Percentiles rank a stretch among this genome's conserved stretches.
Evolutionary conservation across 805 yeast species (phyloP).

Genomic region (Metschnikowia rubicola): DNA sequence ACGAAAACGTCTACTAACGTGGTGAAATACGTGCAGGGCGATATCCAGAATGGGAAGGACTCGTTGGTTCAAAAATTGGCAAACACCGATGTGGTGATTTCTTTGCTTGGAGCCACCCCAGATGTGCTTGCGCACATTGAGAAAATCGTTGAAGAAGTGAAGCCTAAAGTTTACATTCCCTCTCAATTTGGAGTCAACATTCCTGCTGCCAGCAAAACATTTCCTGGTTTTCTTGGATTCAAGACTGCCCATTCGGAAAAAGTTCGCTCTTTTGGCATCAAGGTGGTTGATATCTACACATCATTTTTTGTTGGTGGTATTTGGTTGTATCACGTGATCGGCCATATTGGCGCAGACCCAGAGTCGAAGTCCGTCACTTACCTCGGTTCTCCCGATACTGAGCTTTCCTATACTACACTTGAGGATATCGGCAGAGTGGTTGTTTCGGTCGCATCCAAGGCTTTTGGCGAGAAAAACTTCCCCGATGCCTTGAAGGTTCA

Average conservation of each 20-base stretch:
- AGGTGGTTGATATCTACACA: slow-evolving; percentile 44
- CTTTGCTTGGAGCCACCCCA: slow-evolving; percentile 36
- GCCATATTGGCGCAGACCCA: slow-evolving; percentile 35
- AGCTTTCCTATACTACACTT: slow-evolving; percentile 15
- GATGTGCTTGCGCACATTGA: slow-evolving; percentile 33
- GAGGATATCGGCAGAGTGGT: slow-evolving; percentile 47
- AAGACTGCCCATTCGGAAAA: slow-evolving; percentile 37
- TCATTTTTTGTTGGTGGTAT: slow-evolving; percentile 35
- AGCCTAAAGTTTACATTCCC: slow-evolving; percentile 43
- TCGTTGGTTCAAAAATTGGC: slow-evolving; percentile 31
- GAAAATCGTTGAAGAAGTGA: slow-evolving; percentile 34
- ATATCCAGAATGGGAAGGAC: slow-evolving; percentile 22
- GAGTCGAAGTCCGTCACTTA: slow-evolving; percentile 31
- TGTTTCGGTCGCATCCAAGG: slow-evolving; percentile 31
- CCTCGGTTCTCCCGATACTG: slow-evolving; percentile 39
- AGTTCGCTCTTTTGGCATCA: slow-evolving; percentile 44
- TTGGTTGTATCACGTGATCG: slow-evolving; percentile 17
- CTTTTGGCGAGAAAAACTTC: slow-evolving; percentile 23
- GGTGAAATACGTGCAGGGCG: slow-evolving; percentile 39
- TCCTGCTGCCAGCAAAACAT: slow-evolving; percentile 19
- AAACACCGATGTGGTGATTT: slow-evolving; percentile 51
- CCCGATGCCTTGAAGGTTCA: slow-evolving; percentile 45
- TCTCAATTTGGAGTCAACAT: slow-evolving; percentile 41
- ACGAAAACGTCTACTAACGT: slow-evolving; percentile 30
- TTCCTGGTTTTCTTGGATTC: slow-evolving; percentile 33